Evolutionary conservation across 2,329 filamentous ascomycete genomes (phyloP).

Genomic region (Colletotrichum paranaense): DNA sequence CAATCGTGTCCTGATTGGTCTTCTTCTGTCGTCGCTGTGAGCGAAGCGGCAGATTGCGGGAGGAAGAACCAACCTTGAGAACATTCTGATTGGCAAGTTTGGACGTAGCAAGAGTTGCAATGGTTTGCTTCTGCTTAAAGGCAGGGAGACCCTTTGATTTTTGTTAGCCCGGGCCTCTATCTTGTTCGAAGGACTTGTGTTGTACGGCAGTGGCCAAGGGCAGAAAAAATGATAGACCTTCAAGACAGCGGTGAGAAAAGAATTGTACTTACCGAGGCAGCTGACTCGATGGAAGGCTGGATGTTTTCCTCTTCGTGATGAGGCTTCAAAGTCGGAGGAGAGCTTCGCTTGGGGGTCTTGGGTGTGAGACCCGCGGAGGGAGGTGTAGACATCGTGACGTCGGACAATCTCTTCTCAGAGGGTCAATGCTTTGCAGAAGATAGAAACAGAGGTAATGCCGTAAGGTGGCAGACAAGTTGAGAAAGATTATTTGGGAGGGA

Average conservation of each 20-base stretch:
- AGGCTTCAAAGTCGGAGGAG: slow-evolving; percentile 31
- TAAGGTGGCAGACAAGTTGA: slow-evolving; percentile 32
- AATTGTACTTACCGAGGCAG: slow-evolving; percentile 10
- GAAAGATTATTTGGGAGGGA: slow-evolving; percentile 28
- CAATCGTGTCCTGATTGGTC: slow-evolving; percentile 55
- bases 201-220: neutral
- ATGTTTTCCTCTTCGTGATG: slow-evolving; percentile 38
- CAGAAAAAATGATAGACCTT: neutral
- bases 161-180: neutral
- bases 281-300: slow-evolving; percentile 20
- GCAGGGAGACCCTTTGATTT: neutral
- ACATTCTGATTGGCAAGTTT: slow-evolving; percentile 66
- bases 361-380: slow-evolving; percentile 17
- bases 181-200: neutral
- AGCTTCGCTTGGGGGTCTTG: slow-evolving; percentile 26
- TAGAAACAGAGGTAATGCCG: slow-evolving; percentile 21
- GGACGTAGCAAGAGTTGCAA: slow-evolving; percentile 61
- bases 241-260: neutral
- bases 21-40: slow-evolving; percentile 58
- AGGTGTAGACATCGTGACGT: slow-evolving; percentile 31
- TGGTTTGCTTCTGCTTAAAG: slow-evolving; percentile 51
- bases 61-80: slow-evolving; percentile 57
- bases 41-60: slow-evolving; percentile 15
- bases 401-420: slow-evolving; percentile 3
- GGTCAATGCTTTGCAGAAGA: slow-evolving; percentile 29